phyloP scores from a whole-genome alignment of 2,329 filamentous ascomycete species.

The Monosporascus sp. region DNA sequence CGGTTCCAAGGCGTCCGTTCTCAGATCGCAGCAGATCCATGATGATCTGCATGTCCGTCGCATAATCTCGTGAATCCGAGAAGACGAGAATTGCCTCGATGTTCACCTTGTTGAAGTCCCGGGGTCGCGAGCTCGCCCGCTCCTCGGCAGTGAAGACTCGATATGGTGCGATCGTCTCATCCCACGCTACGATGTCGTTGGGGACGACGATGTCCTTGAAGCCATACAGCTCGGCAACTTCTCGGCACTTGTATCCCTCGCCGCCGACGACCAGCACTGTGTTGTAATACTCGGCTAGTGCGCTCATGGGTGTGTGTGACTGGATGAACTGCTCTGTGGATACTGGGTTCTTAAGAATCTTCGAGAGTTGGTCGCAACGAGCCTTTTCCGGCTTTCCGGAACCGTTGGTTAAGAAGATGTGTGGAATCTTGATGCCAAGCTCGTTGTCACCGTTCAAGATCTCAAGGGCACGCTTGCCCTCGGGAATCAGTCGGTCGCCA shows the following conservation, averaged over 20 bases:
- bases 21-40: constrained; percentile 66
- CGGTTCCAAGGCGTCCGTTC: constrained; percentile 60
- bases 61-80: constrained; percentile 68
- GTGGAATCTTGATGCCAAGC: constrained; percentile 70
- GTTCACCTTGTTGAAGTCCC: constrained; percentile 66
- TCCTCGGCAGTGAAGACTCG: constrained; percentile 63
- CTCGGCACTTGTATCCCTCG: constrained; percentile 68
- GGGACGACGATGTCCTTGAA: constrained; percentile 69
- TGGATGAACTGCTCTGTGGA: constrained; percentile 71
- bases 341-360: constrained; percentile 60
- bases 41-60: constrained; percentile 71
- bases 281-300: constrained; percentile 69
- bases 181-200: constrained; percentile 68
- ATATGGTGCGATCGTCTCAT: constrained; percentile 64
- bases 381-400: constrained; percentile 64
- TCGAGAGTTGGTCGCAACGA: constrained; percentile 60
- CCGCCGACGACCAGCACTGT: constrained; percentile 72
- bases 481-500: constrained; percentile 63
- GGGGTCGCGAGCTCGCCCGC: constrained; percentile 59
- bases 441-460: constrained; percentile 73
- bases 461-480: constrained; percentile 60
- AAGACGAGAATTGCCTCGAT: constrained; percentile 73
- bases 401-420: constrained; percentile 72
- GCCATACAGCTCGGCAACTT: constrained; percentile 67
- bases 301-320: constrained; percentile 72